phyloP scores from a whole-genome alignment of 345 rosid species.

The Isatis tinctoria region DNA sequence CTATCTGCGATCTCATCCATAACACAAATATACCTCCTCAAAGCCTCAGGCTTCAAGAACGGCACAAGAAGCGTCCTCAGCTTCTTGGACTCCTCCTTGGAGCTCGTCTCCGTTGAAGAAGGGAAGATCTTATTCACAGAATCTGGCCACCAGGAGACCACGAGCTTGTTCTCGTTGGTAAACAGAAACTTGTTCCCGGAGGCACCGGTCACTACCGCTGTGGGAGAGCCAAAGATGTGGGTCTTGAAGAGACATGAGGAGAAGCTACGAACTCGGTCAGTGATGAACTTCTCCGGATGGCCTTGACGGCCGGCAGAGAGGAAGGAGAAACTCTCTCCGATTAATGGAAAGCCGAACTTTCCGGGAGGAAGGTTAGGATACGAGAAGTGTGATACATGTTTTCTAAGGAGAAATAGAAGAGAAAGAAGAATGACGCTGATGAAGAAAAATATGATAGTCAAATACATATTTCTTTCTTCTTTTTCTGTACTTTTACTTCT shows the following conservation, averaged over 20 bases:
- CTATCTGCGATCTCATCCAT: conserved; percentile 34
- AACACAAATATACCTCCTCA: conserved; percentile 26
- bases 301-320: conserved; percentile 36
- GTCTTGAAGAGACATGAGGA: conserved; percentile 38
- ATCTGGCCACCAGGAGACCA: conserved; percentile 43
- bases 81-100: conserved; percentile 34
- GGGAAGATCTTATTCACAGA: conserved; percentile 44
- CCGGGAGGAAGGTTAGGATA: conserved; percentile 40
- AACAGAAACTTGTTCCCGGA: conserved; percentile 40
- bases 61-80: conserved; percentile 30
- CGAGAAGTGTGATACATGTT: conserved; percentile 12
- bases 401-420: conserved; percentile 9
- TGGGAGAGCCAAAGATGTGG: conserved; percentile 28
- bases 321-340: conserved; percentile 42
- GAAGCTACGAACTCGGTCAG: conserved; percentile 28
- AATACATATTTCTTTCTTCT: not conserved
- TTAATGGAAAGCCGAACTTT: conserved; percentile 24
- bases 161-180: conserved; percentile 42
- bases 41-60: conserved; percentile 41
- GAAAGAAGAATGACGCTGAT: not conserved
- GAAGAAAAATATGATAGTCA: conserved; percentile 13
- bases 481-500: not conserved
- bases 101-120: conserved; percentile 28
- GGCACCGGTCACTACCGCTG: conserved; percentile 34
- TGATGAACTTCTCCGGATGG: conserved; percentile 37